phyloP scores from a whole-genome alignment of 2,329 filamentous ascomycete species.

The Diaporthe citrichinensis region DNA sequence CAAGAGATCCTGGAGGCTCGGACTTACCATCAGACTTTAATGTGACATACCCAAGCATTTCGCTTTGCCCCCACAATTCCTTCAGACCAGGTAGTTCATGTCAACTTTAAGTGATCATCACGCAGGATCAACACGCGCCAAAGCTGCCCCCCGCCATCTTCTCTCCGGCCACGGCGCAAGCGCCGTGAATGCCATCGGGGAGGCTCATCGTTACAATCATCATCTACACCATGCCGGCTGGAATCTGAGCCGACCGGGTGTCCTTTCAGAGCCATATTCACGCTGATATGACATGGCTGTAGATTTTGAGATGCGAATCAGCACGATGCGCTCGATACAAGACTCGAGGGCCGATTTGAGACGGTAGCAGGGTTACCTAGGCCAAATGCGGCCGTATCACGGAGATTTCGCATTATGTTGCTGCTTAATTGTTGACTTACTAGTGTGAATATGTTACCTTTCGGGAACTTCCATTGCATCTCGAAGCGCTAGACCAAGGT shows the following conservation, averaged over 20 bases:
- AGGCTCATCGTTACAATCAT: slow-evolving; percentile 4
- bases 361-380: neutral
- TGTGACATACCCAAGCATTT: slow-evolving; percentile 10
- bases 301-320: neutral
- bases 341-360: neutral
- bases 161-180: neutral
- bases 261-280: neutral
- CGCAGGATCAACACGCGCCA: neutral
- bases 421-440: neutral
- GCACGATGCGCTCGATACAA: neutral
- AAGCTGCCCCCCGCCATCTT: neutral
- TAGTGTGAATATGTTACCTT: neutral
- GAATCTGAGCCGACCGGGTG: neutral
- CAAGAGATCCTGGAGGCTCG: slow-evolving; percentile 1
- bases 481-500: neutral
- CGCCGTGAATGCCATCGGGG: neutral
- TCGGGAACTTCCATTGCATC: neutral
- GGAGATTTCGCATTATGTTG: neutral
- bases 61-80: neutral
- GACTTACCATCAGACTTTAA: neutral
- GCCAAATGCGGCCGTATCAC: neutral
- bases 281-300: neutral
- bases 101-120: slow-evolving; percentile 9
- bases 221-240: neutral
- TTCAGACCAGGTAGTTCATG: neutral